Conservation (phyloP, 2,329 filamentous ascomycete genomes). For the Microsporum ferrugineum region DNA sequence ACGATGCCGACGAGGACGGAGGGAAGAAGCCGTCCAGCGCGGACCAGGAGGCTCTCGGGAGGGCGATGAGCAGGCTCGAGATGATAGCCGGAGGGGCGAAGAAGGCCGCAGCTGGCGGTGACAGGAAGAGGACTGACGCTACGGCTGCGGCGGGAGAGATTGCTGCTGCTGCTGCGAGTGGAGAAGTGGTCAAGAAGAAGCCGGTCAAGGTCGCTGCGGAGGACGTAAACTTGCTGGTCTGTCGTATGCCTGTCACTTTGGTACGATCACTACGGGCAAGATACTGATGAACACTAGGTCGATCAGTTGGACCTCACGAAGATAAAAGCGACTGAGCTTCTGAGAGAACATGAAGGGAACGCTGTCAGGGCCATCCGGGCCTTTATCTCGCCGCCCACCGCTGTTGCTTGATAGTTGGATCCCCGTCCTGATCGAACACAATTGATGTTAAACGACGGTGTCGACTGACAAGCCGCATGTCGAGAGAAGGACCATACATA, state of each 20-base stretch:
- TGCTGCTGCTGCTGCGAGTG: constrained; percentile 11
- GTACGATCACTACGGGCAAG: background rate
- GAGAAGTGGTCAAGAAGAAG: constrained; percentile 21
- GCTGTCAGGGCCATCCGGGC: constrained; percentile 31
- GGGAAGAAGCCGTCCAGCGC: constrained; percentile 25
- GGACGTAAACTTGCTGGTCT: constrained; percentile 38
- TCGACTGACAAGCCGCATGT: background rate
- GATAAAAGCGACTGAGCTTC: constrained; percentile 36
- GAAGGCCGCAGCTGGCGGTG: constrained; percentile 17
- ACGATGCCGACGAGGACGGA: constrained; percentile 16
- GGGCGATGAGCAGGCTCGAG: constrained; percentile 40
- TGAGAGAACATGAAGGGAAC: constrained; percentile 38
- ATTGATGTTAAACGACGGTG: background rate
- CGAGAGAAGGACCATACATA: background rate
- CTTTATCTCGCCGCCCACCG: constrained; percentile 25
- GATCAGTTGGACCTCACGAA: constrained; percentile 38
- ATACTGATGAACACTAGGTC: constrained; percentile 21
- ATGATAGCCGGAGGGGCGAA: constrained; percentile 25
- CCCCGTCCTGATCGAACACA: too few species aligned
- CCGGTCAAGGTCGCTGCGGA: constrained; percentile 36
- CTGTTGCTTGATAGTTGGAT: background rate
- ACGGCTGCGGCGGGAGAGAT: background rate
- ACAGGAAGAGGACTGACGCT: background rate
- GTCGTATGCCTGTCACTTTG: constrained; percentile 11
- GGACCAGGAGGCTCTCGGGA: constrained; percentile 39